Percentiles rank a stretch among this genome's conserved stretches.
phyloP scores from a whole-genome alignment of 2,329 filamentous ascomycete genomes.

The Amphichorda felina region DNA sequence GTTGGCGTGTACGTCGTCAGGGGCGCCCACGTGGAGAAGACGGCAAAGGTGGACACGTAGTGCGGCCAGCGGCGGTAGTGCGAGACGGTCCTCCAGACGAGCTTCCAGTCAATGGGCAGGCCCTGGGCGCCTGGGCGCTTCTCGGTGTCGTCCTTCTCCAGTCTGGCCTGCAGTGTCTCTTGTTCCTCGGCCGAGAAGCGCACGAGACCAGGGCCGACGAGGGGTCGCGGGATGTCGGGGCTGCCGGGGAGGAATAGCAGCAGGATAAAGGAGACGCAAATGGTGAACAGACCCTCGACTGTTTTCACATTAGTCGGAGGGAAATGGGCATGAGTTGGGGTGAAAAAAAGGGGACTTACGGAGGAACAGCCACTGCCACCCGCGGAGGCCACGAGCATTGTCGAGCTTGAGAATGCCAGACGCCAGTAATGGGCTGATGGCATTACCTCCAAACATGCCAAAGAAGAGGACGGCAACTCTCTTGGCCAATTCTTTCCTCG shows the following conservation, averaged over 20 bases:
- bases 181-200: slow-evolving; percentile 21
- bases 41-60: slow-evolving; percentile 34
- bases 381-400: slow-evolving; percentile 30
- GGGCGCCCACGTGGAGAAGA: slow-evolving; percentile 38
- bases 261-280: slow-evolving; percentile 5
- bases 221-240: slow-evolving; percentile 20
- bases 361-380: slow-evolving; percentile 45
- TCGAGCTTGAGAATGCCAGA: slow-evolving; percentile 36
- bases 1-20: slow-evolving; percentile 38
- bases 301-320: slow-evolving; percentile 6
- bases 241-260: slow-evolving; percentile 1
- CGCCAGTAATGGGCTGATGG: slow-evolving; percentile 23
- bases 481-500: slow-evolving; percentile 35
- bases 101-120: slow-evolving; percentile 19
- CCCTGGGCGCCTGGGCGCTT: slow-evolving; percentile 19
- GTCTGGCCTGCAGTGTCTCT: slow-evolving; percentile 18
- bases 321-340: neutral
- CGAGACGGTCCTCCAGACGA: slow-evolving; percentile 29
- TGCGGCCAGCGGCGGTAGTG: slow-evolving; percentile 35
- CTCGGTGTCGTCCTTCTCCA: slow-evolving; percentile 18
- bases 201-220: slow-evolving; percentile 24
- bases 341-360: slow-evolving; percentile 17
- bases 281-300: slow-evolving; percentile 9
- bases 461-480: slow-evolving; percentile 43
- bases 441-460: slow-evolving; percentile 37